phyloP scores from a whole-genome alignment of 2,329 filamentous ascomycete species.

The Coniochaeta pulveracea region DNA sequence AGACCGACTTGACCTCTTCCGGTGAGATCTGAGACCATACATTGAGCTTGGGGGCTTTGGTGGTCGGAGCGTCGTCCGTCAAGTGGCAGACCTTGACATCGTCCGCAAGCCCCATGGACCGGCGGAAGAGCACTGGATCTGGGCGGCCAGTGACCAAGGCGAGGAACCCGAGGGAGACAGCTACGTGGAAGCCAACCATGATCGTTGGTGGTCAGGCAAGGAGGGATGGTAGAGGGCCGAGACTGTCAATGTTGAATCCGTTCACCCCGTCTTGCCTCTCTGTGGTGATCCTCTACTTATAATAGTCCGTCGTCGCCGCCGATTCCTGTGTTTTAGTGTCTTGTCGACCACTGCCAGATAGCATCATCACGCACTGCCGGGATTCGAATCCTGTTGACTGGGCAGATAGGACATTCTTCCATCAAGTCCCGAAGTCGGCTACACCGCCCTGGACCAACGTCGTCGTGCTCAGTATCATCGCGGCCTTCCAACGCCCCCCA shows the following conservation, averaged over 20 bases:
- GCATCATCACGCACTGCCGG: not conserved
- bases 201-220: not conserved
- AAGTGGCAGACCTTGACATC: slow-evolving; percentile 7
- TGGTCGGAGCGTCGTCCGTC: slow-evolving; percentile 8
- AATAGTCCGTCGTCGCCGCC: not conserved
- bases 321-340: not conserved
- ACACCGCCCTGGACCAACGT: too few relatives aligned
- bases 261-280: too few relatives aligned
- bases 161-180: slow-evolving; percentile 1
- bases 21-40: slow-evolving; percentile 28
- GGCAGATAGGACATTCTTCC: too few relatives aligned
- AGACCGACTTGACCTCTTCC: slow-evolving; percentile 29
- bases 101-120: slow-evolving; percentile 6
- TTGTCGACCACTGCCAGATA: not conserved
- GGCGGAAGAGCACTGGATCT: slow-evolving; percentile 7
- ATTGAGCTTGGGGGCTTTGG: slow-evolving; percentile 26
- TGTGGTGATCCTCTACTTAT: too few relatives aligned
- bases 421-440: too few relatives aligned
- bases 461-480: too few relatives aligned
- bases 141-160: slow-evolving; percentile 7
- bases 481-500: too few relatives aligned
- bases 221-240: too few relatives aligned
- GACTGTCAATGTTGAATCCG: too few relatives aligned
- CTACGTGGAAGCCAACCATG: slow-evolving; percentile 1
- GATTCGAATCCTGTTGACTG: too few relatives aligned